A percentile compares a stretch with the other conserved stretches of the same genome.
Evolutionary conservation across 1,284 basidiomycete species (phyloP).

Genomic region (Tetrapyrgos nigripes): DNA sequence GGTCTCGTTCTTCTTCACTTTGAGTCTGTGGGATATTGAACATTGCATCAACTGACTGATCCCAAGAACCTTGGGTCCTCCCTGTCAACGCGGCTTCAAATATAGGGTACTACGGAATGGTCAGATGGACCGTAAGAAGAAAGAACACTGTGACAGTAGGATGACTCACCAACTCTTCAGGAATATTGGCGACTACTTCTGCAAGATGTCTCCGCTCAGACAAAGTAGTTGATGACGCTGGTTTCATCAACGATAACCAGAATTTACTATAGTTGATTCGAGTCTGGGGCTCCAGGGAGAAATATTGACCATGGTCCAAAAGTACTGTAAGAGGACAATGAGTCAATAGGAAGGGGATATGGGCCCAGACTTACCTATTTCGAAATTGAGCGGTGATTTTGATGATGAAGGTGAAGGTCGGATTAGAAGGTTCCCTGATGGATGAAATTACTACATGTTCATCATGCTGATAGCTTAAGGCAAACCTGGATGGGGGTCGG

Average conservation of each 20-base stretch:
- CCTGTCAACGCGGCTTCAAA: conserved; percentile 89
- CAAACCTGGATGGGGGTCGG: conserved; percentile 76
- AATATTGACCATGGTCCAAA: conserved; percentile 92
- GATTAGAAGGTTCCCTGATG: conserved; percentile 88
- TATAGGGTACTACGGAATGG: conserved; percentile 65
- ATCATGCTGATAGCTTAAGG: conserved; percentile 16
- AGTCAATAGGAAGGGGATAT: neutral
- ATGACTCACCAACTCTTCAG: conserved; percentile 75
- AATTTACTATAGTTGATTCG: conserved; percentile 83
- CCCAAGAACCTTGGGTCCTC: conserved; percentile 67
- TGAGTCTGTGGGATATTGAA: conserved; percentile 71
- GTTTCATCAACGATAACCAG: conserved; percentile 87
- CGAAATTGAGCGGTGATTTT: conserved; percentile 90
- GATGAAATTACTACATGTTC: conserved; percentile 13
- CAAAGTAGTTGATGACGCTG: conserved; percentile 67
- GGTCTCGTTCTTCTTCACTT: conserved; percentile 75
- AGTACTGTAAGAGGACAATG: conserved; percentile 63
- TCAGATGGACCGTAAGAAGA: conserved; percentile 1
- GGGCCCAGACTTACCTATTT: conserved; percentile 52
- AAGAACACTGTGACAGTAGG: neutral
- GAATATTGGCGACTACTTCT: conserved; percentile 88
- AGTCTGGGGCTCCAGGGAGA: conserved; percentile 82
- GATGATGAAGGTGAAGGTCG: conserved; percentile 71
- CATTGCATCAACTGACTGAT: conserved; percentile 48
- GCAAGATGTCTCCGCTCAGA: conserved; percentile 85